Evolutionary conservation across 306 rosid genomes (phyloP).

Genomic region (Vicia sativa): DNA sequence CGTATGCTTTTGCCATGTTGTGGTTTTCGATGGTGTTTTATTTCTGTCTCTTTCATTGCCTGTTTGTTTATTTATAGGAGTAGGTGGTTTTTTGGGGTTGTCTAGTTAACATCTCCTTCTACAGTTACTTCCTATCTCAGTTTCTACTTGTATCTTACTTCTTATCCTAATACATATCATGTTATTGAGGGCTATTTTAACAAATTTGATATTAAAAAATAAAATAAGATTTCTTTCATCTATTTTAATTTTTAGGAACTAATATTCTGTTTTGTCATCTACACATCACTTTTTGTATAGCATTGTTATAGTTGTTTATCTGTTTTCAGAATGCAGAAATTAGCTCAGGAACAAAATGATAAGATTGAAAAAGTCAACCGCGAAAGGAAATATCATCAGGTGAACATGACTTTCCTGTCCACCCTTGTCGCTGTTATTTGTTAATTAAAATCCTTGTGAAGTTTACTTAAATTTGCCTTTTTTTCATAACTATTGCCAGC

Average conservation of each 20-base stretch:
- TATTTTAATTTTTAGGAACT: neutral
- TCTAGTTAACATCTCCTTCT: too few species aligned
- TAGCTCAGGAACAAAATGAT: slow-evolving; percentile 71
- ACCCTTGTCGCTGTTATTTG: slow-evolving; percentile 18
- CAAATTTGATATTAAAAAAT: too few species aligned
- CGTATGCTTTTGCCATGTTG: too few species aligned
- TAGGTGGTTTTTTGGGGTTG: too few species aligned
- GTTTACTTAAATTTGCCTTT: slow-evolving; percentile 20
- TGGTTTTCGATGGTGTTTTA: too few species aligned
- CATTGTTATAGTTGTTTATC: slow-evolving; percentile 36
- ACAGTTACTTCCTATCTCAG: too few species aligned
- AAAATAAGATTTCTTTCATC: neutral
- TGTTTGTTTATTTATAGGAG: too few species aligned
- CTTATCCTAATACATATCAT: too few species aligned
- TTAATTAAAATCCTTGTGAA: slow-evolving; percentile 27
- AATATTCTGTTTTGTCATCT: neutral
- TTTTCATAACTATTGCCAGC: slow-evolving; percentile 54
- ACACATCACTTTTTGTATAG: slow-evolving; percentile 12
- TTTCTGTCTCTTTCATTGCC: too few species aligned
- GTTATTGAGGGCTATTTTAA: too few species aligned
- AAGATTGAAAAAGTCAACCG: slow-evolving; percentile 91
- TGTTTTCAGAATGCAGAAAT: slow-evolving; percentile 79
- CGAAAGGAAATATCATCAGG: slow-evolving; percentile 95
- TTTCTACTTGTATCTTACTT: too few species aligned
- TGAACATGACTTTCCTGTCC: slow-evolving; percentile 40